Base-by-base conservation (phyloP, 352 stramenopile genomes). In the Pythium vanterpoolii region DNA sequence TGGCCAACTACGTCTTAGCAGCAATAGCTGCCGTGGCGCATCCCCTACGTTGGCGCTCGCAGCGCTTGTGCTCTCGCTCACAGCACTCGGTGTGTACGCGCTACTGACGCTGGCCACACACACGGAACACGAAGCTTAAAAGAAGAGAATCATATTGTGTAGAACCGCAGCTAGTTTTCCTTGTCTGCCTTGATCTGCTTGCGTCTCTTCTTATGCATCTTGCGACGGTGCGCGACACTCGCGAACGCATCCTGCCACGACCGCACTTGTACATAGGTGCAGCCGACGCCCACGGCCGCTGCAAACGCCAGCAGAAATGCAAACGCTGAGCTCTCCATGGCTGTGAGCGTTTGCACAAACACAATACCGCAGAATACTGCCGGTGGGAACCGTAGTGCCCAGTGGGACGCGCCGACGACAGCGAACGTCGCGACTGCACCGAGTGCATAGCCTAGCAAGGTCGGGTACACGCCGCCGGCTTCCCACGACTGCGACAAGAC, bases 211-310 rank as follows among this genome's bases (percentile, higher is more conserved):
- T 60, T 56, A 28, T 61, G 46, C 26, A 53, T 39, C 46, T 59
- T 64, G 31, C 49, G 39, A 24, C 68, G 66, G 1, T 50, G 56
- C 21, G 59, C 67, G 14, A 86, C 31, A 55, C 77, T 69, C 16
- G 77, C 71, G n/a, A 74, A 78, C 42, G 79, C 73, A n/a, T 82
- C 63, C 19, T 79, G 55, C 60, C 80, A 76, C 30, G 78, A 84
- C 7, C 65, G 46, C 36, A 85, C 56, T 48, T 89, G 80, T 28
- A 85, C 65, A 52, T 79, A 85, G 16, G 78, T 87, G 44, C 78
- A 90, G 24, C 65, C 71, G 14, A 75, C 60, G 33, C 80, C 80
- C 3, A 72, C 74, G 39, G 71, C n/a, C 21, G 44, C 60, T 9
- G 76, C 68, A 27, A 86, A 51, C n/a, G 60, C 60, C 21, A 87